Evolutionary conservation across 2,329 filamentous ascomycete species (phyloP), one percentile per base, ranked within the genome.

Genomic region (Penicillium sclerotiorum): DNA sequence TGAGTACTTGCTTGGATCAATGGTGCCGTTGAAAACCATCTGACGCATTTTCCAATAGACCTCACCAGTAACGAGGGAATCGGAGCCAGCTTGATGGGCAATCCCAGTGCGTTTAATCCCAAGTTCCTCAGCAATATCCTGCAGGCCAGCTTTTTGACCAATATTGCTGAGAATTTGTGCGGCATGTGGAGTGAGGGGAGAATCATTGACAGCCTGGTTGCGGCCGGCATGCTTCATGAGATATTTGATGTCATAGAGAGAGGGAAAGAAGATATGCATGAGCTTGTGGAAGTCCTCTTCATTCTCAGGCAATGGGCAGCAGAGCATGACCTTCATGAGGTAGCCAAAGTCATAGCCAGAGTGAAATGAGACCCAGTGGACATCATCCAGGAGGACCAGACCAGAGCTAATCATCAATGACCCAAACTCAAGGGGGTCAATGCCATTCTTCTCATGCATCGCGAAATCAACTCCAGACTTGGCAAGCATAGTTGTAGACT

Each of bases 281-380:
- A 93, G 83, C 63, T 87, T 83, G 67, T 95, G 89, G 70, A 97
- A 99, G 56, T 94, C 87, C 42, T 86, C 82, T 69, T 97, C 94
- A 60, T 95, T 90, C 60, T 91, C 89, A 1, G 94, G 94, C 7
- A 99, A 79, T 37, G 87, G 84, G 58, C 86, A 82, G 73, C 89
- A 89, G 49, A 89, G 87, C 69, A 99, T 86, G 50, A 96, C 85
- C 75, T 99, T 99, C 66, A 95, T 92, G 39, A 99, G 79, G 66
- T 97, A 97, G 41, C 92, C 94, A 73, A 99, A 97, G 75, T 99
- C 94, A 73, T 99, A 99, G 53, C 93, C 94, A 22, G 90, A 94
- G 71, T 99, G 94, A 74, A 97, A 97, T 4, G 90, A 95, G 57
- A 99, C 89, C 94, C 94, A 99, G 69, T 90, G 87, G 47, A 96